Percentiles rank a stretch among this genome's conserved stretches.
phyloP scores from a whole-genome alignment of 2,329 filamentous ascomycete genomes.

The Exophiala sideris region DNA sequence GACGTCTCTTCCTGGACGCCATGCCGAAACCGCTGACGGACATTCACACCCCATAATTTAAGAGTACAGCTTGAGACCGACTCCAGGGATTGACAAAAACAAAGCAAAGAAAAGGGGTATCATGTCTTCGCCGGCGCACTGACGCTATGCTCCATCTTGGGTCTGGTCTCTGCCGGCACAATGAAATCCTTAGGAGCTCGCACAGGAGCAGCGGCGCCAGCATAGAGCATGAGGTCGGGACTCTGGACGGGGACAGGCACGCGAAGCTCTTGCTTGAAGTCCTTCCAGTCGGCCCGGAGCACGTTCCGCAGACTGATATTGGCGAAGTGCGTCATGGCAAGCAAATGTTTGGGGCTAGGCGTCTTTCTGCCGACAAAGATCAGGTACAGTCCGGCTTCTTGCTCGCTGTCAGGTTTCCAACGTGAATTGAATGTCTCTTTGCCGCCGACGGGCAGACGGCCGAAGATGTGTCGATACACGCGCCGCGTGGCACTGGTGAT shows the following conservation, averaged over 20 bases:
- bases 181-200: background rate
- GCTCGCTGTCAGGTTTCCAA: slow-evolving; percentile 34
- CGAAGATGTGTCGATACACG: slow-evolving; percentile 34
- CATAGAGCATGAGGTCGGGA: background rate
- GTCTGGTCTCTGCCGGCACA: background rate
- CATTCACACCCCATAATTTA: too few species aligned
- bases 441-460: slow-evolving; percentile 34
- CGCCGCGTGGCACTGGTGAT: slow-evolving; percentile 32
- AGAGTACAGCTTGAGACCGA: background rate
- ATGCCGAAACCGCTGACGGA: too few species aligned
- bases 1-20: too few species aligned
- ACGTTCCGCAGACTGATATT: slow-evolving; percentile 37
- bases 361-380: slow-evolving; percentile 35
- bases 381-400: slow-evolving; percentile 35
- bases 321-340: slow-evolving; percentile 39
- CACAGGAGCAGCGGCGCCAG: background rate
- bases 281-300: slow-evolving; percentile 14
- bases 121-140: background rate
- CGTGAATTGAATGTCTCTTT: slow-evolving; percentile 42
- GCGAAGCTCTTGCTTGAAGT: slow-evolving; percentile 8
- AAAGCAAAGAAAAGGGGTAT: background rate
- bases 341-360: slow-evolving; percentile 32
- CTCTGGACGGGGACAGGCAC: background rate
- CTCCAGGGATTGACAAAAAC: background rate
- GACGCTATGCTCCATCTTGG: background rate